phyloP scores from a whole-genome alignment of 208 protist species.

The Acanthamoeba triangularis region DNA sequence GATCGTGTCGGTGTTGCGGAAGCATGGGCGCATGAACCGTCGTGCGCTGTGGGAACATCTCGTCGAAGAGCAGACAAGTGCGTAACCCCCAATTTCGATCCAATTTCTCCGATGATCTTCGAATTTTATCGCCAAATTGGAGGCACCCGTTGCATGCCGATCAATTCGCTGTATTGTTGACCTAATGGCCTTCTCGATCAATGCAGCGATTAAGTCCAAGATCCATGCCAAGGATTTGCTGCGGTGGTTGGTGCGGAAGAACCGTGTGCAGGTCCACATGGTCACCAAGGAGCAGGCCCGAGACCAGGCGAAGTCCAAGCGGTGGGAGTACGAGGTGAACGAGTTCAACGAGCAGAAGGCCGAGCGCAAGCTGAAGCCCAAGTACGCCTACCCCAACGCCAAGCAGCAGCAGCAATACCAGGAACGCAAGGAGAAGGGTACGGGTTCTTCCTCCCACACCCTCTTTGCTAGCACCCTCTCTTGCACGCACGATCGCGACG shows the following conservation, averaged over 20 bases:
- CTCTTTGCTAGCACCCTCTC: not conserved
- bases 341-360: conserved; percentile 58
- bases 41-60: conserved; percentile 24
- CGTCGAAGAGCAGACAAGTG: conserved; percentile 42
- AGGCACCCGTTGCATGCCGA: too few species aligned
- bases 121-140: not conserved
- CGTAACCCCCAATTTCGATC: not conserved
- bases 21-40: conserved; percentile 52
- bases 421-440: not conserved
- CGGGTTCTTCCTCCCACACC: not conserved
- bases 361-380: conserved; percentile 18
- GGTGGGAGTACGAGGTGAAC: conserved; percentile 62
- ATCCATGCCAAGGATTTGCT: not conserved
- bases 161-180: too few species aligned
- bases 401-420: not conserved
- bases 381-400: conserved; percentile 32
- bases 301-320: conserved; percentile 10
- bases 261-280: conserved; percentile 28
- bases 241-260: conserved; percentile 53
- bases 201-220: not conserved
- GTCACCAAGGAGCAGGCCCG: conserved; percentile 35
- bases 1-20: conserved; percentile 26
- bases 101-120: not conserved
- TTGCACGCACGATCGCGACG: not conserved
- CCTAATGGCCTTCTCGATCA: too few species aligned